Evolutionary conservation across 192 early-diverging fungal species (phyloP).

Genomic region (Phlyctochytrium planicorne): DNA sequence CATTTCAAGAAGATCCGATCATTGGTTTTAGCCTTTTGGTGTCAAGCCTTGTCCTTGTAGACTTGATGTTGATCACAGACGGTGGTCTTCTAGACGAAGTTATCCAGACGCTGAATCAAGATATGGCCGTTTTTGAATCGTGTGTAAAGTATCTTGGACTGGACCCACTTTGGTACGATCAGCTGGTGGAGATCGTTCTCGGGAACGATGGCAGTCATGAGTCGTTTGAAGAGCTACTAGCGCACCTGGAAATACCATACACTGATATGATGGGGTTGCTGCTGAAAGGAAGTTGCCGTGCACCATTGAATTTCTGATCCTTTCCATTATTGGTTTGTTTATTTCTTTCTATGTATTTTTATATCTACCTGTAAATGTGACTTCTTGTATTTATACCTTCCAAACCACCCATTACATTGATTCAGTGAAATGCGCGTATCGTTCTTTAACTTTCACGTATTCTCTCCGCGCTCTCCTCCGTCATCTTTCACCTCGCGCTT

Average conservation of each 20-base stretch:
- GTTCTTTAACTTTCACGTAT: no score
- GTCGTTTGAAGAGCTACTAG: background rate
- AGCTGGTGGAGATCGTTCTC: background rate
- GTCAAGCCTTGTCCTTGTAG: background rate
- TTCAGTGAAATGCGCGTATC: no score
- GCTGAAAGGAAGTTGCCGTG: background rate
- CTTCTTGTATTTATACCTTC: no score
- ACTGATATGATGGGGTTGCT: background rate
- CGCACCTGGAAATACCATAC: background rate
- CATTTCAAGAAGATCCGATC: background rate
- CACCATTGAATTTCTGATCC: no score
- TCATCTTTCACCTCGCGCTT: no score
- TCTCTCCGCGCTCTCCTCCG: no score
- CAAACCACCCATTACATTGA: no score
- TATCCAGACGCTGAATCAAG: background rate
- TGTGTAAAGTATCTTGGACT: background rate
- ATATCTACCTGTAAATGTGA: no score
- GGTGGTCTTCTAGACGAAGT: background rate
- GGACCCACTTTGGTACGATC: background rate
- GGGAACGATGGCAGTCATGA: background rate
- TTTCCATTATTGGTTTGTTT: no score
- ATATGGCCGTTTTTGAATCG: background rate
- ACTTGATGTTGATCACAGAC: background rate
- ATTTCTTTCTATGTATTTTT: no score
- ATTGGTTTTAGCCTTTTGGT: background rate